These are phyloP conservation scores for Marasmius sp. DNA, from an alignment of 1,284 basidiomycete species.

Conservation along the genomic window DNA sequence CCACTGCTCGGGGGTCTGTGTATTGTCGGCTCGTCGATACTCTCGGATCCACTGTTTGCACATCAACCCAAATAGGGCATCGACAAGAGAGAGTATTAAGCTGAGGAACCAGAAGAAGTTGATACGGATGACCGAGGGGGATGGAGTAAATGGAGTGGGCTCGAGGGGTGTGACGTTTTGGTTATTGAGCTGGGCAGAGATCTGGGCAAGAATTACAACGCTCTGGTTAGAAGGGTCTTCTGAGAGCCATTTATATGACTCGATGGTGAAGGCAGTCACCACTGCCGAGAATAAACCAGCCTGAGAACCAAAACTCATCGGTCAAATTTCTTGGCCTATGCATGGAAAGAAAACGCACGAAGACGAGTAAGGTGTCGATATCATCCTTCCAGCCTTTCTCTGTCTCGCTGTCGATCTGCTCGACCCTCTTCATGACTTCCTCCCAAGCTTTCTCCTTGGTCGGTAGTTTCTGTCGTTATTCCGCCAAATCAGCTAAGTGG, in stretches of 20 bases:
- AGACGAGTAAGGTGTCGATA: slow-evolving; percentile 7
- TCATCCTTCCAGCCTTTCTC: slow-evolving; percentile 8
- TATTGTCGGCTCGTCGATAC: slow-evolving; percentile 1
- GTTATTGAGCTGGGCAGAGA: slow-evolving; percentile 1
- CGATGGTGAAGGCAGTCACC: slow-evolving; percentile 18
- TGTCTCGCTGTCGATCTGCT: slow-evolving; percentile 1
- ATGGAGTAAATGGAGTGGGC: neutral
- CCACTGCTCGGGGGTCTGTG: neutral
- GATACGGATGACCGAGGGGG: neutral
- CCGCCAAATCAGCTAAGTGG: neutral
- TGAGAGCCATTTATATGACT: slow-evolving; percentile 15
- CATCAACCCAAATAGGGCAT: slow-evolving; percentile 3
- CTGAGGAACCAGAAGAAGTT: slow-evolving; percentile 13
- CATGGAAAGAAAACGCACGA: neutral
- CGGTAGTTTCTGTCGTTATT: neutral
- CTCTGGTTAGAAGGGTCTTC: slow-evolving; percentile 7
- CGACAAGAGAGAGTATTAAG: slow-evolving; percentile 1
- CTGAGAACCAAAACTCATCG: slow-evolving; percentile 6
- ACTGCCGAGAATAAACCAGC: slow-evolving; percentile 21
- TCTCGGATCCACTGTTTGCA: slow-evolving; percentile 13
- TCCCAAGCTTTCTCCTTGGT: slow-evolving; percentile 4
- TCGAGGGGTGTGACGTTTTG: neutral
- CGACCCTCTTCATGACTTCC: neutral
- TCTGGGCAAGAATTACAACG: slow-evolving; percentile 11
- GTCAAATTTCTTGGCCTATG: neutral